Evolutionary conservation across 1,284 basidiomycete species (phyloP).

Genomic region (Pisolithus thermaeus): DNA sequence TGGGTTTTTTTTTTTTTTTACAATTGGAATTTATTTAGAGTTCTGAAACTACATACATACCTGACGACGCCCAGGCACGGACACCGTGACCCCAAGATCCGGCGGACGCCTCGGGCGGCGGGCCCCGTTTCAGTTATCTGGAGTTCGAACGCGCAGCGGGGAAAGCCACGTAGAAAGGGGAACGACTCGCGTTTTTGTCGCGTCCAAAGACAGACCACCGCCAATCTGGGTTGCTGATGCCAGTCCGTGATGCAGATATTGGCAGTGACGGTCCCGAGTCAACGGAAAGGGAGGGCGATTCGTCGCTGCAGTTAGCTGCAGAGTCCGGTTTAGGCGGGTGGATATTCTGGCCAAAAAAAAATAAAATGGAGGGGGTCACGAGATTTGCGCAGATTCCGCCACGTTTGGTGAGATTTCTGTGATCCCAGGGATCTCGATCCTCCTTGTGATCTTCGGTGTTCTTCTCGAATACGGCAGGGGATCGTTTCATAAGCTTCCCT

Average conservation of each 20-base stretch:
- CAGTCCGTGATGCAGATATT: too few species aligned
- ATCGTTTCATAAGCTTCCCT: constrained; percentile 29
- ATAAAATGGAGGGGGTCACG: constrained; percentile 7
- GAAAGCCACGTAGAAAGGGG: neutral
- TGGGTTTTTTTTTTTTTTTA: neutral
- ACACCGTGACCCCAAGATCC: constrained; percentile 12
- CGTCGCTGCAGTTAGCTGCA: neutral
- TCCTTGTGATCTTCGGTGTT: constrained; percentile 27
- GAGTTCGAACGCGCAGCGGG: constrained; percentile 3
- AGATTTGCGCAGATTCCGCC: neutral
- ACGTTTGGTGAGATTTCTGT: constrained; percentile 1
- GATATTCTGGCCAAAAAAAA: constrained; percentile 7
- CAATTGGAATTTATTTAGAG: constrained; percentile 10
- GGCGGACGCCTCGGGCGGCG: constrained; percentile 12
- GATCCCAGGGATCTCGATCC: neutral
- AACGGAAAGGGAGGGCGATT: neutral
- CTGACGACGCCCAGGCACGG: constrained; percentile 25
- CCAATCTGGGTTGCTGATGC: too few species aligned
- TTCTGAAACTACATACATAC: constrained; percentile 8
- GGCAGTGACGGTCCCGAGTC: neutral
- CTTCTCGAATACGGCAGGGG: constrained; percentile 21
- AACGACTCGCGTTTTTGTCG: neutral
- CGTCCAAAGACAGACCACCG: too few species aligned
- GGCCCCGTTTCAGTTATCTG: neutral
- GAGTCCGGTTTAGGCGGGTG: constrained; percentile 24